Evolutionary conservation across 371 early-diverging fungal genomes (phyloP).

Genomic region (Rhizopus stolonifer): DNA sequence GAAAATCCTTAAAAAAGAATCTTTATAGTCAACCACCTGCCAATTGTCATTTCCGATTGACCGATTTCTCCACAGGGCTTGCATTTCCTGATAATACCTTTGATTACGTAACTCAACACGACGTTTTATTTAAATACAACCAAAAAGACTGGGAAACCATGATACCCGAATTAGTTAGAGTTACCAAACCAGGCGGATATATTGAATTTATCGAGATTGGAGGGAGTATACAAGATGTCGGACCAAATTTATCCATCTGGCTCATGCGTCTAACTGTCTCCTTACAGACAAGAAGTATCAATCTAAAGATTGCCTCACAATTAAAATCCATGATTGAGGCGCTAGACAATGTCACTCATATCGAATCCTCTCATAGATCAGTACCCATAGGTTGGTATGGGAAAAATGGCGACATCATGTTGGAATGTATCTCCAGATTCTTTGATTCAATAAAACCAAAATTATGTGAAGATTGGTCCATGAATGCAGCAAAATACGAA

Average conservation of each 20-base stretch:
- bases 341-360: conserved; percentile 8
- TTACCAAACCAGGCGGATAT: conserved; percentile 25
- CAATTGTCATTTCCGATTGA: conserved; percentile 40
- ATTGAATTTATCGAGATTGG: conserved; percentile 31
- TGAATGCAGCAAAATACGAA: conserved; percentile 40
- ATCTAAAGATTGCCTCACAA: conserved; percentile 28
- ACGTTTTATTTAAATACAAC: conserved; percentile 19
- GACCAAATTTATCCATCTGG: conserved; percentile 49
- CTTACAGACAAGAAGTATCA: conserved; percentile 38
- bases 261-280: conserved; percentile 48
- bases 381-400: conserved; percentile 50
- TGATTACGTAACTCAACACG: conserved; percentile 31
- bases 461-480: conserved; percentile 50
- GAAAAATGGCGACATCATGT: conserved; percentile 34
- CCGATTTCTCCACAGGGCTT: conserved; percentile 29
- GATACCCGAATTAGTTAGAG: conserved; percentile 22
- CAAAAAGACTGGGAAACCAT: conserved; percentile 25
- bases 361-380: conserved; percentile 34
- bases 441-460: conserved; percentile 44
- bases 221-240: conserved; percentile 34
- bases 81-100: conserved; percentile 28
- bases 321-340: conserved; percentile 20
- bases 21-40: conserved; percentile 32
- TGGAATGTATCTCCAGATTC: conserved; percentile 33
- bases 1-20: neutral